Conservation (phyloP, 805 yeast genomes). For the Pichia exigua region DNA sequence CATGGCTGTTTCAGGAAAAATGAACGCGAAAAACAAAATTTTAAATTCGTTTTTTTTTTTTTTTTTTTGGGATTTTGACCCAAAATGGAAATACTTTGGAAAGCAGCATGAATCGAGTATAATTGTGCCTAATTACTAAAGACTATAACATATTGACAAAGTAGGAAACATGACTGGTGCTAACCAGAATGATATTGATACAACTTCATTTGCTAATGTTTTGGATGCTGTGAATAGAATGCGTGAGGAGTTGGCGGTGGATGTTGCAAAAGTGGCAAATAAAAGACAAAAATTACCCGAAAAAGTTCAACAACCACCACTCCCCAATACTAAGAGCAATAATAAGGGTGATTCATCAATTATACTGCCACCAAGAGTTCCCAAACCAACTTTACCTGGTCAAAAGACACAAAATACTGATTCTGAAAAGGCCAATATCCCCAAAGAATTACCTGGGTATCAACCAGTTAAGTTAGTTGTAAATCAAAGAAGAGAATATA, state of each 20-base stretch:
- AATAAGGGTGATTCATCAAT: too few species aligned
- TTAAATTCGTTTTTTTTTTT: not conserved
- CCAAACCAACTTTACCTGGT: not conserved
- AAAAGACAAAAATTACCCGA: slow-evolving; percentile 5
- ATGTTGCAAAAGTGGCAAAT: not conserved
- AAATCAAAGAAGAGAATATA: not conserved
- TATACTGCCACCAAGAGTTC: slow-evolving; percentile 6
- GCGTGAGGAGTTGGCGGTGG: not conserved
- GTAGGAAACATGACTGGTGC: not conserved
- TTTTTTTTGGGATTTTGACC: not conserved
- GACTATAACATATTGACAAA: not conserved
- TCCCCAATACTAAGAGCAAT: not conserved
- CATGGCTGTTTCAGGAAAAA: slow-evolving; percentile 5
- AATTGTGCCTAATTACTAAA: too few species aligned
- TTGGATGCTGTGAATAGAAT: not conserved
- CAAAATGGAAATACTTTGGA: not conserved
- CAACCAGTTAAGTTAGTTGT: not conserved
- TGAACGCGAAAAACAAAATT: not conserved
- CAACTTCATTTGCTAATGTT: not conserved
- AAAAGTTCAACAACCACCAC: slow-evolving; percentile 1
- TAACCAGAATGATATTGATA: not conserved
- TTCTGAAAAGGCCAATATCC: not conserved
- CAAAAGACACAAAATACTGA: not conserved
- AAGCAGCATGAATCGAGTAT: not conserved
- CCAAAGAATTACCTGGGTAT: not conserved